Evolutionary conservation across 805 yeast species (phyloP).

Genomic region (Myxozyma geophila): DNA sequence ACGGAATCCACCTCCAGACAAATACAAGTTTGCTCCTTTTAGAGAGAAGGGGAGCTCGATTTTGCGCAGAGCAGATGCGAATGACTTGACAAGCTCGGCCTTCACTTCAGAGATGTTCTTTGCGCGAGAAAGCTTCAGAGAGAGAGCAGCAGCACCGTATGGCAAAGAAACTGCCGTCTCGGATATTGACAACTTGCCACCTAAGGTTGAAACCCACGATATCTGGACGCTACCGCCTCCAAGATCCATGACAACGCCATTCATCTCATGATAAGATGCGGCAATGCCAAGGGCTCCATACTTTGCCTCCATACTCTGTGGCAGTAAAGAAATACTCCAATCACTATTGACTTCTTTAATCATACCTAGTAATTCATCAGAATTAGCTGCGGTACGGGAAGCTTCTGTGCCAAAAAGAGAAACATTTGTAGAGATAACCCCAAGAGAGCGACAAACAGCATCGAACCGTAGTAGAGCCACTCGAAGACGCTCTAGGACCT

Average conservation of each 20-base stretch:
- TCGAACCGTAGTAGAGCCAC: constrained; percentile 69
- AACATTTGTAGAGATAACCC: constrained; percentile 61
- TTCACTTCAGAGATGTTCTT: not conserved
- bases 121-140: constrained; percentile 57
- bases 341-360: constrained; percentile 59
- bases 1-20: constrained; percentile 77
- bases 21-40: constrained; percentile 62
- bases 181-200: constrained; percentile 61
- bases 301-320: constrained; percentile 67
- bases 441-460: constrained; percentile 73
- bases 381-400: constrained; percentile 68
- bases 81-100: constrained; percentile 57
- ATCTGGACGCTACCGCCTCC: constrained; percentile 74
- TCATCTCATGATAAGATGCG: constrained; percentile 66
- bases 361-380: constrained; percentile 60
- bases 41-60: constrained; percentile 17
- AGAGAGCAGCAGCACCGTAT: constrained; percentile 73
- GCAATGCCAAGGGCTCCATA: constrained; percentile 77
- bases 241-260: constrained; percentile 72
- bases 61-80: constrained; percentile 43
- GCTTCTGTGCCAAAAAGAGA: constrained; percentile 77
- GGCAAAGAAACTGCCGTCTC: constrained; percentile 63
- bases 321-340: constrained; percentile 65
- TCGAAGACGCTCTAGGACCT: constrained; percentile 62
- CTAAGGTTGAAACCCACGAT: constrained; percentile 66